Evolutionary conservation across 148 eudicot species (phyloP), one percentile per base, ranked within the genome.

Genomic region (Camellia granthamiana): DNA sequence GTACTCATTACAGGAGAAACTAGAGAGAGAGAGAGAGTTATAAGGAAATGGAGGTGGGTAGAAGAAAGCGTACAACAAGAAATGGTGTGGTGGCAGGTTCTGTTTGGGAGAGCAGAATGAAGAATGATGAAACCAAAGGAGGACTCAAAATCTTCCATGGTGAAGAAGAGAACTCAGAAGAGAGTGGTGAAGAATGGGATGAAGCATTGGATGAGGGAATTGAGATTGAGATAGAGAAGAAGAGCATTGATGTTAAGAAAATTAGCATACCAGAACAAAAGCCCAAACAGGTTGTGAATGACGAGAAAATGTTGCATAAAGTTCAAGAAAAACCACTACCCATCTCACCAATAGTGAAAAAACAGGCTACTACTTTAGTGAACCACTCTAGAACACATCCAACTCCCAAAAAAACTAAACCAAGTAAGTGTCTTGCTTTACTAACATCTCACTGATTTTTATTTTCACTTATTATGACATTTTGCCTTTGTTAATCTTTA

Each of bases 51-150:
- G 88, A 83, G 76, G 59, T 72, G 64, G 82, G 81, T 23, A 77
- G 84, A 43, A 86, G 76, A 42, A 87, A 73, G 69, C 63, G 79
- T 14, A 74, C 84, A 16, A 19, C 83, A 63, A 87, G 74, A 61
- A 78, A 51, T 65, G 81, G 78, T 55, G 79, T 65, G 63, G 84
- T 77, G 67, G 75, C 84, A 78, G 91, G 89, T 43, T 89, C 91
- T 86, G 92, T 88, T 82, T 87, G 90, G 91, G 94, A 91, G 74
- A 88, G 79, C 64, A 84, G 92, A 80, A 89, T 86, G 89, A 89
- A 76, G 79, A 68, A 71, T 15, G 89, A 88, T 72, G 82, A 88
- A 83, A 83, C 85, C 43, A 85, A 84, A 83, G 89, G 90, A 58
- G 89, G 89, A 23, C 74, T 88, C 72, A 86, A 86, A 63, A 88